Conservation (phyloP, 176 grass and related monocot species). For the Triticum aestivum region DNA sequence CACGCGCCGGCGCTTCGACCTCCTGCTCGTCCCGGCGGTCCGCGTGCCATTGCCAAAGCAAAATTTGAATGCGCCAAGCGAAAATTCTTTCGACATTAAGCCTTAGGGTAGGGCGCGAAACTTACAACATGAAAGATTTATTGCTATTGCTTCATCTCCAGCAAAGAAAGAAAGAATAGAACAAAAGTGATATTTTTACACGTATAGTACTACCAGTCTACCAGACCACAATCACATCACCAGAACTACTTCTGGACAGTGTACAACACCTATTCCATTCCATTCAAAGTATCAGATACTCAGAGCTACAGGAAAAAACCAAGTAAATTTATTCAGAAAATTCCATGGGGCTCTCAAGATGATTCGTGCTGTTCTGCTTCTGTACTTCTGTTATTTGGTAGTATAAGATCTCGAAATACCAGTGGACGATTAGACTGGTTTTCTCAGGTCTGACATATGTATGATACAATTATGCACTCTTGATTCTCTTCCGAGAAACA, state of each 20-base stretch:
- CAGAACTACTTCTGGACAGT: not conserved
- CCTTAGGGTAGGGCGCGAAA: not conserved
- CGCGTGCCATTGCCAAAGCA: not conserved
- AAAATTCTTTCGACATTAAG: not conserved
- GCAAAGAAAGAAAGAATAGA: not conserved
- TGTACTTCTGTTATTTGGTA: slow-evolving; percentile 24
- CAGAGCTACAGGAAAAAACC: not conserved
- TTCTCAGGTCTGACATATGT: not conserved
- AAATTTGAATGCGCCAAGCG: not conserved
- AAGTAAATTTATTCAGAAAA: slow-evolving; percentile 34
- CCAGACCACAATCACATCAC: slow-evolving; percentile 10
- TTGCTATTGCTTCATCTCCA: not conserved
- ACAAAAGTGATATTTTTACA: slow-evolving; percentile 23
- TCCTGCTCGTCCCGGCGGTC: not conserved
- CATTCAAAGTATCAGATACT: slow-evolving; percentile 23
- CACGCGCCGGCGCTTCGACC: not conserved
- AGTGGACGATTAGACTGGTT: not conserved
- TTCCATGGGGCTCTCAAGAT: not conserved
- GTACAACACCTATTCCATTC: not conserved
- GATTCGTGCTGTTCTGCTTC: not conserved
- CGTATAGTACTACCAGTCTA: not conserved
- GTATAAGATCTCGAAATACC: slow-evolving; percentile 7
- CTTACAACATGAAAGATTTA: not conserved
- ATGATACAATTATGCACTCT: slow-evolving; percentile 34
- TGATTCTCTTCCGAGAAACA: slow-evolving; percentile 66